These are phyloP conservation scores for Pulveroboletus sp. DNA, from an alignment of 768 basidiomycete genomes.

Conservation along the genomic window DNA sequence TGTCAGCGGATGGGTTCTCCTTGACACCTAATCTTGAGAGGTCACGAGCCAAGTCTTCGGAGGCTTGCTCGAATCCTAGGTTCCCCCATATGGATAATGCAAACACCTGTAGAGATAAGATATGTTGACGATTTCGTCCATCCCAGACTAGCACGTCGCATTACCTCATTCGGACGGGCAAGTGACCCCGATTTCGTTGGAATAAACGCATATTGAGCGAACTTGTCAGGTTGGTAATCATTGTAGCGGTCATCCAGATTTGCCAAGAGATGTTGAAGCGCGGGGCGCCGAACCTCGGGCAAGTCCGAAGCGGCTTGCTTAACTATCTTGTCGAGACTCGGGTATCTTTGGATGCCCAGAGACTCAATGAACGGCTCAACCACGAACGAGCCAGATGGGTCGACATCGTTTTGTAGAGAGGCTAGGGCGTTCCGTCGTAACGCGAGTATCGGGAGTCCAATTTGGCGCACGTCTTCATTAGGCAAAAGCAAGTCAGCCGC, in stretches of 20 bases:
- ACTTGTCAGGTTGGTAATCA: conserved; percentile 10
- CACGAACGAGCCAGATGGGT: background rate
- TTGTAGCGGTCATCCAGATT: conserved; percentile 8
- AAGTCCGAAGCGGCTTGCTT: conserved; percentile 3
- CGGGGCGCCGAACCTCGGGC: background rate
- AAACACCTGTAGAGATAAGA: conserved; percentile 5
- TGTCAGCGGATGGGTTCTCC: conserved; percentile 2
- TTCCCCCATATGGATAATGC: conserved; percentile 2
- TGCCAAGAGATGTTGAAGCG: conserved; percentile 11
- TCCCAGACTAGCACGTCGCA: background rate
- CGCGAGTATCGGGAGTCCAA: conserved; percentile 74
- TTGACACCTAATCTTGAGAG: conserved; percentile 10
- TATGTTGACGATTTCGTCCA: background rate
- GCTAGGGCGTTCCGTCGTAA: background rate
- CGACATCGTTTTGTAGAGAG: background rate
- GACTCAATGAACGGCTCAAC: background rate
- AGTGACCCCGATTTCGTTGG: conserved; percentile 6
- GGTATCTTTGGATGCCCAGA: conserved; percentile 2
- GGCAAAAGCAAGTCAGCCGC: conserved; percentile 76
- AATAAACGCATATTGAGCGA: conserved; percentile 8
- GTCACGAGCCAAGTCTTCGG: background rate
- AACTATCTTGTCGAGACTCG: conserved; percentile 5
- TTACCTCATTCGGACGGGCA: conserved; percentile 10
- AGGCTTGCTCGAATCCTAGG: conserved; percentile 7
- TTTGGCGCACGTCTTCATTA: conserved; percentile 52